phyloP scores from a whole-genome alignment of 1,284 basidiomycete genomes.

The Trichosporon ovoides region DNA sequence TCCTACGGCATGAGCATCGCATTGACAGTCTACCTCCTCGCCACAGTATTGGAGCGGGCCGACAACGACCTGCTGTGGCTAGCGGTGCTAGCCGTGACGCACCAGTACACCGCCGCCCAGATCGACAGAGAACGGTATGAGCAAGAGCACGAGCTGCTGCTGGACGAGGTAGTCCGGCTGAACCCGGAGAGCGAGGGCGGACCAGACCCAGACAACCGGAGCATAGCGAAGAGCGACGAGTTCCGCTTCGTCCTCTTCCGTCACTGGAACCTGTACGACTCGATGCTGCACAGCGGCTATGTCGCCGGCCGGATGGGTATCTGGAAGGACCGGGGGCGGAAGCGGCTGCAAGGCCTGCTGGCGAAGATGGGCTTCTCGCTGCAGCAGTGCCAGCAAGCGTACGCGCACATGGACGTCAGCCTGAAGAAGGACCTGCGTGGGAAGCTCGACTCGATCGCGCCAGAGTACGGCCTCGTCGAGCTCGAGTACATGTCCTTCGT shows the following conservation, averaged over 20 bases:
- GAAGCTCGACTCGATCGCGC: constrained; percentile 84
- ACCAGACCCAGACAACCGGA: constrained; percentile 63
- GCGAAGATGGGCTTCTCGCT: constrained; percentile 99
- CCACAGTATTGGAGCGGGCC: constrained; percentile 77
- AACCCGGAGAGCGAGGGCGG: constrained; percentile 55
- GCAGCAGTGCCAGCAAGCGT: constrained; percentile 85
- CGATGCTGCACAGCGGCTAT: constrained; percentile 96
- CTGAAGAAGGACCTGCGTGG: constrained; percentile 75
- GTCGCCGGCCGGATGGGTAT: constrained; percentile 91
- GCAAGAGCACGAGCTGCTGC: constrained; percentile 66
- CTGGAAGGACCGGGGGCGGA: constrained; percentile 90
- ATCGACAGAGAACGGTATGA: constrained; percentile 87
- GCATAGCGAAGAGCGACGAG: constrained; percentile 75
- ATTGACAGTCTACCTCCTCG: constrained; percentile 82
- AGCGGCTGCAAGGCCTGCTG: constrained; percentile 79
- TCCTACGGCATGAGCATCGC: constrained; percentile 86
- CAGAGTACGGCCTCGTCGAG: constrained; percentile 95
- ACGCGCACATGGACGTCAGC: constrained; percentile 92
- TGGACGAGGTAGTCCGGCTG: constrained; percentile 83
- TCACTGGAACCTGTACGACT: constrained; percentile 96
- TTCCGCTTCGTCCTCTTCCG: constrained; percentile 89
- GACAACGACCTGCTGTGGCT: constrained; percentile 95
- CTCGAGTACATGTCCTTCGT: constrained; percentile 89
- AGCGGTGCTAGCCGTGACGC: constrained; percentile 87
- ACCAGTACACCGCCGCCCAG: constrained; percentile 80